Evolutionary conservation across 177 flowering plant genomes (phyloP).

Genomic region (Vitis hybrid): DNA sequence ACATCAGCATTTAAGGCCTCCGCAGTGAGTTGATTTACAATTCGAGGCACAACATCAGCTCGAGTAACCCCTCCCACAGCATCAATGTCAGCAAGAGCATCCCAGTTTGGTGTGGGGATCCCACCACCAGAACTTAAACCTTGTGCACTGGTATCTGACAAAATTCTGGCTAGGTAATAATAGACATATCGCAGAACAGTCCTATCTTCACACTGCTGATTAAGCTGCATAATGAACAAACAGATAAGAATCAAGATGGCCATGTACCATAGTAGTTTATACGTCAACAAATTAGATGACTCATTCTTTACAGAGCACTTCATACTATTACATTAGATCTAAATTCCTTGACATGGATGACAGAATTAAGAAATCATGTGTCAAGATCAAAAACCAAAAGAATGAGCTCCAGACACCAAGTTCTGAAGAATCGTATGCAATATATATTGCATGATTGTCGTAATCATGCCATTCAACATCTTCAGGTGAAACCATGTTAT

Average conservation of each 20-base stretch:
- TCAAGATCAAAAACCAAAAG: too few relatives aligned
- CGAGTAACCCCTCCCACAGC: slow-evolving; percentile 97
- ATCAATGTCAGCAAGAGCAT: slow-evolving; percentile 97
- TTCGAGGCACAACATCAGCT: slow-evolving; percentile 97
- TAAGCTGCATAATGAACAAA: slow-evolving; percentile 53
- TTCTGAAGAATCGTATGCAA: too few relatives aligned
- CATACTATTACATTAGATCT: too few relatives aligned
- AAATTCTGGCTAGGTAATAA: slow-evolving; percentile 90
- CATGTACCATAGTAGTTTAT: neutral
- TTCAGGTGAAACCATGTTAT: too few relatives aligned
- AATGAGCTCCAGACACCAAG: too few relatives aligned
- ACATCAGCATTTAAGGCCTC: slow-evolving; percentile 74
- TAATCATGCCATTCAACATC: too few relatives aligned
- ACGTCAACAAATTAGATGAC: too few relatives aligned
- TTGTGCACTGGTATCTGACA: slow-evolving; percentile 85
- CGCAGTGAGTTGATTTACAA: slow-evolving; percentile 67
- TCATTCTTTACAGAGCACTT: too few relatives aligned
- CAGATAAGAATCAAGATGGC: neutral
- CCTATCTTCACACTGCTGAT: slow-evolving; percentile 94
- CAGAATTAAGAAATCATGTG: too few relatives aligned
- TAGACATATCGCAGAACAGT: slow-evolving; percentile 88
- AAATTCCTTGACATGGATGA: too few relatives aligned
- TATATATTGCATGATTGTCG: too few relatives aligned
- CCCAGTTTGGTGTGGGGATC: slow-evolving; percentile 98
- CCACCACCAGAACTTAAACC: slow-evolving; percentile 93